A percentile compares a stretch with the other conserved stretches of the same genome.
Conservation (phyloP, 495 filamentous ascomycete species). For the Oidiodendron maius region DNA sequence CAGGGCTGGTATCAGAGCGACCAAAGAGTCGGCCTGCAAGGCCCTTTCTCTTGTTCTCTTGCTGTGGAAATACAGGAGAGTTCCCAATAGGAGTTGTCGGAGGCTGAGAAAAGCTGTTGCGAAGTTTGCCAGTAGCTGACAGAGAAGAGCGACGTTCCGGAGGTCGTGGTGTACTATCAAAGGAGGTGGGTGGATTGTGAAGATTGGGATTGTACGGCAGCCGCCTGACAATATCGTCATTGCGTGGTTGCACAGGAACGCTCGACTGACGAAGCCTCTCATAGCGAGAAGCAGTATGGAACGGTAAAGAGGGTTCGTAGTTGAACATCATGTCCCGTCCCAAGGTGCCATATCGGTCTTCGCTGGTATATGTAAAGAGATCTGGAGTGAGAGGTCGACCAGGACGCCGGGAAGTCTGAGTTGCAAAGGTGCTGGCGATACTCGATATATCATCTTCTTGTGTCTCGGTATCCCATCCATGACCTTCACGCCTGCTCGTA, state of each 20-base stretch:
- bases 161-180: conserved; percentile 5
- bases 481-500: conserved; percentile 21
- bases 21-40: not conserved
- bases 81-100: not conserved
- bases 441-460: conserved; percentile 13
- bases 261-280: conserved; percentile 10
- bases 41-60: not conserved
- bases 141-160: conserved; percentile 21
- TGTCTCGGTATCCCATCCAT: conserved; percentile 25
- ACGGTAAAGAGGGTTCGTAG: conserved; percentile 9
- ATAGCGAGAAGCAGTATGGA: conserved; percentile 4
- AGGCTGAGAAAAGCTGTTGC: not conserved
- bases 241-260: conserved; percentile 10
- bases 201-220: not conserved
- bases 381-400: conserved; percentile 12
- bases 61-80: not conserved
- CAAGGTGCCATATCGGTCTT: conserved; percentile 8
- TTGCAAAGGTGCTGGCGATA: not conserved
- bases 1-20: not conserved
- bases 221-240: conserved; percentile 8
- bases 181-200: not conserved
- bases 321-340: conserved; percentile 22
- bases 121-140: conserved; percentile 11
- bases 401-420: not conserved
- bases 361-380: conserved; percentile 14